phyloP scores from a whole-genome alignment of 805 yeast genomes.

The Candida pseudoglaebosa region DNA sequence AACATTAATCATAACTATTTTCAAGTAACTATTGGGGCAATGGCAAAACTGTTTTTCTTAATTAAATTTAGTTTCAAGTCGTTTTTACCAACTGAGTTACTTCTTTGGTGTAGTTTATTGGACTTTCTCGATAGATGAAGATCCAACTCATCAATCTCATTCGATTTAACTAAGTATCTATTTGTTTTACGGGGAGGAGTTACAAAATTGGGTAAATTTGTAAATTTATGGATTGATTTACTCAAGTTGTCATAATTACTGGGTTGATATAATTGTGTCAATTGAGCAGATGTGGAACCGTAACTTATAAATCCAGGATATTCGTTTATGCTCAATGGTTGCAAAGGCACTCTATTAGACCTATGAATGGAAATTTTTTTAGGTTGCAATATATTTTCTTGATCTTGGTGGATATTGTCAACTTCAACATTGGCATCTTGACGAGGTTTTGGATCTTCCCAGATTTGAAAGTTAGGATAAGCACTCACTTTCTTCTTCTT shows the following conservation, averaged over 20 bases:
- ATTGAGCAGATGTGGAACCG: slow-evolving; percentile 11
- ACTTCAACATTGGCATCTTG: neutral
- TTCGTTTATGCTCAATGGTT: slow-evolving; percentile 23
- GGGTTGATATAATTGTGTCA: slow-evolving; percentile 29
- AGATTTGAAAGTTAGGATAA: slow-evolving; percentile 9
- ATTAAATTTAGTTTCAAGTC: slow-evolving; percentile 31
- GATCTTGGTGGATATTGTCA: slow-evolving; percentile 25
- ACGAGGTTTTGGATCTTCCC: slow-evolving; percentile 9
- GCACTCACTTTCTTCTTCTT: slow-evolving; percentile 1
- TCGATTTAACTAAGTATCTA: slow-evolving; percentile 6
- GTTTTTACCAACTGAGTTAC: slow-evolving; percentile 38
- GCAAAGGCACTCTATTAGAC: slow-evolving; percentile 22
- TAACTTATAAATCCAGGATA: slow-evolving; percentile 26
- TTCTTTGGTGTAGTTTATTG: slow-evolving; percentile 20
- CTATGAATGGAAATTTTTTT: slow-evolving; percentile 10
- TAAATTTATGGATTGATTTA: slow-evolving; percentile 28
- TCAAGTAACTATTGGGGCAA: slow-evolving; percentile 7
- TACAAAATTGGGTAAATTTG: slow-evolving; percentile 27
- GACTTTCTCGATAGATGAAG: neutral
- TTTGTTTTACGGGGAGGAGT: slow-evolving; percentile 29
- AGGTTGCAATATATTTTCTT: slow-evolving; percentile 40
- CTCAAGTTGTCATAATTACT: slow-evolving; percentile 23
- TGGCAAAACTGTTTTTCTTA: slow-evolving; percentile 27
- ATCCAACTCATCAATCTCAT: slow-evolving; percentile 13
- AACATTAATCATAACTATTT: neutral